Evolutionary conservation across 179 eudicot species (phyloP), one percentile per base, ranked within the genome.

Genomic region (Camellia oleifera): DNA sequence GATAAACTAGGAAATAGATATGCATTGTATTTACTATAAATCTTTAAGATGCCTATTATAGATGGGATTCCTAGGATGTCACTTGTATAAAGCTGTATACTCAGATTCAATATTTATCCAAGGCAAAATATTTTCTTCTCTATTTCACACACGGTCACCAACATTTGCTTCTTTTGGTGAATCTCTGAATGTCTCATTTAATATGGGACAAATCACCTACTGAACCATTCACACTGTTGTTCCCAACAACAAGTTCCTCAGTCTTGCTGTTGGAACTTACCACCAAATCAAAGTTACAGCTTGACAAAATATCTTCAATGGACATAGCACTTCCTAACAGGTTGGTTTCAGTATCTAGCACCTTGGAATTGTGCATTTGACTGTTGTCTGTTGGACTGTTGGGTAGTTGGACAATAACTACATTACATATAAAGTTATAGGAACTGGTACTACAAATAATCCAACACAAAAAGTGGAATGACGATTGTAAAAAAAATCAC

Each of bases 231-330:
- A 7, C 15, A 15, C 12, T 42, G 40, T 26, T 7, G n/a, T 11
- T 17, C 42, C 18, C 80, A 78, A 52, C 74, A 50, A 73, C 32
- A 81, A 63, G 32, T n/a, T 72, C 79, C 57, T 81, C 82, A 61
- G 50, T 62, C 10, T 10, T 57, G 46, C 53, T 52, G 26, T 57
- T 8, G 13, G 62, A 53, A 20, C 66, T 61, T n/a, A 62, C 32
- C 56, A 61, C 15, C 20, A 10, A 20, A 45, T 75, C 69, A 17
- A 17, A n/a, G 48, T 12, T 54, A 57, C 69, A 42, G 64, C 12
- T 26, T 2, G 54, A 42, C 6, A 44, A 50, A 40, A 42, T 56
- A 56, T 42, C 67, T 69, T 69, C 62, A 11, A 13, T 4, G 66
- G 77, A 13, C 8, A 26, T 53, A 3, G 61, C 48, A 42, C 48